Percentiles rank a stretch among this genome's conserved stretches.
Evolutionary conservation across 2,329 filamentous ascomycete species (phyloP).

Genomic region (Colletotrichum lini): DNA sequence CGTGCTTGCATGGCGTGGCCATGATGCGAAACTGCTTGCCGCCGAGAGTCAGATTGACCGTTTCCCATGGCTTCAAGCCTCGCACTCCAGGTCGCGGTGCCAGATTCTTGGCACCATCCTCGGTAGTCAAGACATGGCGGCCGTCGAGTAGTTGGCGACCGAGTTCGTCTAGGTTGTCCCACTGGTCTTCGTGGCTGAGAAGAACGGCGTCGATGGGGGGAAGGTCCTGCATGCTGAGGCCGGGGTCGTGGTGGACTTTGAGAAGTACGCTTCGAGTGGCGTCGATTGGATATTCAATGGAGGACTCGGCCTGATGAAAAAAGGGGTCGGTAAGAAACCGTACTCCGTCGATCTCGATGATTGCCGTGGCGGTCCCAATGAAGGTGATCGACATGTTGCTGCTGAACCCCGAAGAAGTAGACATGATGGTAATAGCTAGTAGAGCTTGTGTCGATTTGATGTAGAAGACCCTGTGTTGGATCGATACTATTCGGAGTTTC

Average conservation of each 20-base stretch:
- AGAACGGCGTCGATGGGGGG: conserved; percentile 63
- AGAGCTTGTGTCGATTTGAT: no score
- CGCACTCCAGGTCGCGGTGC: conserved; percentile 57
- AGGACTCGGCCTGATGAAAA: conserved; percentile 53
- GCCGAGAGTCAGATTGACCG: neutral
- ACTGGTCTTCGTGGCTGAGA: conserved; percentile 65
- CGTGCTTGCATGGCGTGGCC: neutral
- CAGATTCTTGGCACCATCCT: conserved; percentile 60
- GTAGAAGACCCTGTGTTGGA: no score
- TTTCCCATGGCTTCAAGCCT: conserved; percentile 46
- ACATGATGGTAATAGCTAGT: no score
- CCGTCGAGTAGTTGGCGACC: conserved; percentile 62
- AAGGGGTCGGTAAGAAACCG: conserved; percentile 62
- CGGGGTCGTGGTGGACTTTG: conserved; percentile 49
- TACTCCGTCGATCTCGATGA: conserved; percentile 58
- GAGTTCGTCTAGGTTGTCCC: conserved; percentile 63
- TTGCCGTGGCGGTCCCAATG: conserved; percentile 64
- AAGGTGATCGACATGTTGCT: conserved; percentile 52
- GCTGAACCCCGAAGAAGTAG: neutral
- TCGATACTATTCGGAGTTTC: no score
- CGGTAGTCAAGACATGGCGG: conserved; percentile 61
- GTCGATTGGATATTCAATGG: conserved; percentile 41
- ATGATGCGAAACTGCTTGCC: neutral
- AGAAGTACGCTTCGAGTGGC: neutral
- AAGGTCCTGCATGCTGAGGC: conserved; percentile 54